Percentiles rank a stretch among this genome's conserved stretches.
Evolutionary conservation across 176 grass and related monocot species (phyloP).

Genomic region (Saccharum officinarum): DNA sequence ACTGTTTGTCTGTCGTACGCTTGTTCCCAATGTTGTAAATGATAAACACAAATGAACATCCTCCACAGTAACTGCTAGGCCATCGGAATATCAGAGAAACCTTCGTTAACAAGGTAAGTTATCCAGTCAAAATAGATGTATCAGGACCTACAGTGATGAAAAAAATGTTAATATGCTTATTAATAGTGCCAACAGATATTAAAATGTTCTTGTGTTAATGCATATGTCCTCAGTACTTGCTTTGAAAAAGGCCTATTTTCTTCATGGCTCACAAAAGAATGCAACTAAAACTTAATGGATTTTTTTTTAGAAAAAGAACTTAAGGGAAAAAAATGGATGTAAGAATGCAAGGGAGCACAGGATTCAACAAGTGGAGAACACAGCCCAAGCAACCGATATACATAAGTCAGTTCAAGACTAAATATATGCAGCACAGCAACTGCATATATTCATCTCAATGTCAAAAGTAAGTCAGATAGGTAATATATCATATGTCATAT

Average conservation of each 20-base stretch:
- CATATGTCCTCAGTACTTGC: slow-evolving; percentile 7
- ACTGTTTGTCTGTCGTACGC: neutral
- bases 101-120: neutral
- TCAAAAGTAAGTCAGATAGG: neutral
- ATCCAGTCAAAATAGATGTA: slow-evolving; percentile 11
- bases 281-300: neutral
- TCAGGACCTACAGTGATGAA: slow-evolving; percentile 35
- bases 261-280: slow-evolving; percentile 10
- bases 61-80: neutral
- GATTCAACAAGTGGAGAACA: neutral
- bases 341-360: neutral
- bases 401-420: neutral
- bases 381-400: neutral
- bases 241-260: slow-evolving; percentile 18
- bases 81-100: slow-evolving; percentile 15
- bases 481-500: neutral
- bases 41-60: slow-evolving; percentile 19
- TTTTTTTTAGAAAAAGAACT: no score
- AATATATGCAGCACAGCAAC: neutral
- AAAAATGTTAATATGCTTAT: slow-evolving; percentile 19
- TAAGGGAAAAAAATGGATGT: neutral
- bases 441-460: neutral
- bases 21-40: slow-evolving; percentile 17
- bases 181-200: neutral
- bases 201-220: slow-evolving; percentile 7